Base-by-base conservation (phyloP, 139 green algal genomes). In the Chlamydomonas eustigma region DNA sequence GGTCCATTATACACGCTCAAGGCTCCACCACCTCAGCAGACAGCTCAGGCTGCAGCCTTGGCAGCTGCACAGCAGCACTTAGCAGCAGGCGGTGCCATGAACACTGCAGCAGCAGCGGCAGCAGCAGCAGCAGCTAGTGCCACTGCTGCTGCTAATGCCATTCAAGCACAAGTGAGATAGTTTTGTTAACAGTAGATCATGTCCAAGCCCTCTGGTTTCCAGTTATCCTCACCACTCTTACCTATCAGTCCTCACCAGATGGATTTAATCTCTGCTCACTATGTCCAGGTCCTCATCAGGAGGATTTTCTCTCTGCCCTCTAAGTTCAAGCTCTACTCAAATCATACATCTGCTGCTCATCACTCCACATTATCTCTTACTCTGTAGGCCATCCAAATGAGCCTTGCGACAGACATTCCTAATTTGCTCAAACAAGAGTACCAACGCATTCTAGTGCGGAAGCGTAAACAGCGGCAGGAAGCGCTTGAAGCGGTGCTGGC, bases 401-500 rank as follows among this genome's bases (percentile, higher is more conserved):
- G 8, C 22, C 52, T 35, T 4, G 12, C 52, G 4, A 68, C 52
- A 4, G 52, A 68, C 52, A 68, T 68, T 28, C 52, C 52, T 25
- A 25, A 28, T 28, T 12, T 72, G 65, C 39, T 72, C 33, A 4
- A 37, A 12, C 8, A 37, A 8, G 18, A 72, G 18, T 72, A 72
- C 65, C 65, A 72, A 34, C 65, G 28, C 3, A 6, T 50, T 33
- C 33, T 72, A 6, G 33, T n/a, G 8, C 65, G 28, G 3, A 8
- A 6, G 51, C 78, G 78, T 51, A 83, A 83, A 73, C 65, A 51
- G 0, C 73, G 78, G 1, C 37, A 78, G 36, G 30, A 52, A 36
- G 58, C 76, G 65, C 66, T 83, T 51, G 8, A 74, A 37, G 73
- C 76, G 35, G 52, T 67, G 36, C 30, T 79, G 35, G 65, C 65